These are phyloP conservation scores for Lactifluus echinatus DNA, from an alignment of 768 basidiomycete species.

Conservation along the genomic window DNA sequence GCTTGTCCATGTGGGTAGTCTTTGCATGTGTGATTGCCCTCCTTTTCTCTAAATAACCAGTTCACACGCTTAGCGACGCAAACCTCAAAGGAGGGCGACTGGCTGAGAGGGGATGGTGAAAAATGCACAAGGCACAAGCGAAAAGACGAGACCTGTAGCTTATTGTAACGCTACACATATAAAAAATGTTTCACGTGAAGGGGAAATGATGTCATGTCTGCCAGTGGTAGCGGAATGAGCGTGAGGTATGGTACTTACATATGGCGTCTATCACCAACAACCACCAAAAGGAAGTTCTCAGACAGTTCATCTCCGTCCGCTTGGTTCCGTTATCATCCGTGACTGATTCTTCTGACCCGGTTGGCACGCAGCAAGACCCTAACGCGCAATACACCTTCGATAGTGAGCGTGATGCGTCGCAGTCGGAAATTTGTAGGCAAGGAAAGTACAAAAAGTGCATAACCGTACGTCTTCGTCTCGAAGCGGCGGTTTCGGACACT, in stretches of 20 bases:
- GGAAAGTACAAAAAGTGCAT: conserved; percentile 41
- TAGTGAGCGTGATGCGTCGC: conserved; percentile 46
- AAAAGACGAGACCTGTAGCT: neutral
- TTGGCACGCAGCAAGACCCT: conserved; percentile 24
- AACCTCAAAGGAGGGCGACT: conserved; percentile 63
- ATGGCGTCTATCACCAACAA: conserved; percentile 10
- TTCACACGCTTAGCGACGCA: conserved; percentile 37
- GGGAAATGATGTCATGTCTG: conserved; percentile 2
- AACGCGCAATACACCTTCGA: conserved; percentile 52
- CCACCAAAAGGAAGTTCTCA: conserved; percentile 24
- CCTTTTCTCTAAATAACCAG: neutral
- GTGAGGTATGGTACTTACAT: neutral
- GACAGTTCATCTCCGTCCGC: conserved; percentile 36
- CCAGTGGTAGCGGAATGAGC: neutral
- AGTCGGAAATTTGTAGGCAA: conserved; percentile 52
- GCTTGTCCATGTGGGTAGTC: conserved; percentile 70
- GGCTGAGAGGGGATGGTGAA: conserved; percentile 59
- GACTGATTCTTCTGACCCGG: neutral
- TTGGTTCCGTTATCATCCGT: neutral
- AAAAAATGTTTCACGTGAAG: conserved; percentile 7
- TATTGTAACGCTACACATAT: neutral
- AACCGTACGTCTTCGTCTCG: neutral
- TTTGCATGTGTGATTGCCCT: too few species aligned
- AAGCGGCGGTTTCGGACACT: neutral
- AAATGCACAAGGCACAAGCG: too few species aligned